phyloP scores from a whole-genome alignment of 2,329 filamentous ascomycete genomes.

The Bipolaris sorokiniana region DNA sequence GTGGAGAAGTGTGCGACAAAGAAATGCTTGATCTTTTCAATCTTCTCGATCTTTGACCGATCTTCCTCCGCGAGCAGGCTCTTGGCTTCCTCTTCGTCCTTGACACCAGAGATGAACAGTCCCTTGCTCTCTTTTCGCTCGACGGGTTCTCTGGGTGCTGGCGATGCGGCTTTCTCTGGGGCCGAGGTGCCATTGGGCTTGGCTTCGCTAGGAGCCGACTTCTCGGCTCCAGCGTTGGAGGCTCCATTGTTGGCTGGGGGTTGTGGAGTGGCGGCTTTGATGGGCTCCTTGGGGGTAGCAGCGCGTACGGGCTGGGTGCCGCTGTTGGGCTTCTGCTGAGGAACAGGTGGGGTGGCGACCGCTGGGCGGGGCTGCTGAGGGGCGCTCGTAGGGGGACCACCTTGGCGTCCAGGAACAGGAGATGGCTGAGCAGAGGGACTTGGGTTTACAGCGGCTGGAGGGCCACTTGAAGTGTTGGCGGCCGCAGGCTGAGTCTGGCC shows the following conservation, averaged over 20 bases:
- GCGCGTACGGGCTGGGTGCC: conserved; percentile 47
- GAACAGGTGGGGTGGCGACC: conserved; percentile 45
- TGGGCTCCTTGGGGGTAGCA: conserved; percentile 51
- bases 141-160: conserved; percentile 59
- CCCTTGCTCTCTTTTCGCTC: conserved; percentile 72
- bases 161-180: conserved; percentile 48
- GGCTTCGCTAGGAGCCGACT: conserved; percentile 50
- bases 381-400: conserved; percentile 40
- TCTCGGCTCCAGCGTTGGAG: conserved; percentile 47
- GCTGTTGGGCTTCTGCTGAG: conserved; percentile 51
- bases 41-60: conserved; percentile 73
- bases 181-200: conserved; percentile 59
- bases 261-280: conserved; percentile 59
- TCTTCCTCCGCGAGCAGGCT: conserved; percentile 85
- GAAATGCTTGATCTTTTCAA: conserved; percentile 75
- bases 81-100: conserved; percentile 80
- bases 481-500: conserved; percentile 49
- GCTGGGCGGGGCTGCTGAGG: conserved; percentile 43
- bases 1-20: conserved; percentile 87
- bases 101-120: conserved; percentile 87
- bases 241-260: conserved; percentile 45
- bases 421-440: conserved; percentile 49
- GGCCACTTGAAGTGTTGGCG: conserved; percentile 40
- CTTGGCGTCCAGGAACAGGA: conserved; percentile 41
- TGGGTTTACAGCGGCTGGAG: conserved; percentile 47